Conservation (phyloP, 2,329 filamentous ascomycete species). For the Colletotrichum tabaci region DNA sequence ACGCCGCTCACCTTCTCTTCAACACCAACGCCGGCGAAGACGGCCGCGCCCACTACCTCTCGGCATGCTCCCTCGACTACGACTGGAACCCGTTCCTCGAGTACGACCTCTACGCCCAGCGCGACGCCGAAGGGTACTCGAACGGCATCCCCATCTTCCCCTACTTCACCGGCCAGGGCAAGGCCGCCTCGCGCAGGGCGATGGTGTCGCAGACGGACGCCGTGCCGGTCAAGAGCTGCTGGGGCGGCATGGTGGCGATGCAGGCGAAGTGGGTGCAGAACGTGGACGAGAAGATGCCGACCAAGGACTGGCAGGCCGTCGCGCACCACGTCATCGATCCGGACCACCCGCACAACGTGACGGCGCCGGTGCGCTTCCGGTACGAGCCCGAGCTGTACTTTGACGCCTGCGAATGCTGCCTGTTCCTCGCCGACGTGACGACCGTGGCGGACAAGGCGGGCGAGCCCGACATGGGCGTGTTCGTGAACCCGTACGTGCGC, state of each 20-base stretch:
- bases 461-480: conserved; percentile 65
- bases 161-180: conserved; percentile 71
- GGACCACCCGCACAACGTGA: conserved; percentile 47
- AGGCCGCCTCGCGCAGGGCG: conserved; percentile 71
- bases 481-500: conserved; percentile 82
- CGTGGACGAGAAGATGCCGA: conserved; percentile 49
- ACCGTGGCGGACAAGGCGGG: conserved; percentile 52
- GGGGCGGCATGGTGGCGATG: conserved; percentile 83
- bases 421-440: conserved; percentile 66
- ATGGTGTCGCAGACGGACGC: conserved; percentile 74
- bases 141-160: conserved; percentile 78
- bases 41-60: conserved; percentile 72
- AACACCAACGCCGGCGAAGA: conserved; percentile 68
- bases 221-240: conserved; percentile 80
- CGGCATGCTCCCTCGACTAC: conserved; percentile 77
- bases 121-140: conserved; percentile 75
- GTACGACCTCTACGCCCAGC: conserved; percentile 82
- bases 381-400: conserved; percentile 72
- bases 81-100: conserved; percentile 78
- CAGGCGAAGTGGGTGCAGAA: conserved; percentile 73
- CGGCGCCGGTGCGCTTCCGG: conserved; percentile 51
- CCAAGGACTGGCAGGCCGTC: conserved; percentile 49
- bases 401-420: conserved; percentile 77
- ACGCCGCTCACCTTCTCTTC: conserved; percentile 73
- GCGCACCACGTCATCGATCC: conserved; percentile 52